Conservation (phyloP, 345 rosid species). For the Cardamine chenopodiifolia region DNA sequence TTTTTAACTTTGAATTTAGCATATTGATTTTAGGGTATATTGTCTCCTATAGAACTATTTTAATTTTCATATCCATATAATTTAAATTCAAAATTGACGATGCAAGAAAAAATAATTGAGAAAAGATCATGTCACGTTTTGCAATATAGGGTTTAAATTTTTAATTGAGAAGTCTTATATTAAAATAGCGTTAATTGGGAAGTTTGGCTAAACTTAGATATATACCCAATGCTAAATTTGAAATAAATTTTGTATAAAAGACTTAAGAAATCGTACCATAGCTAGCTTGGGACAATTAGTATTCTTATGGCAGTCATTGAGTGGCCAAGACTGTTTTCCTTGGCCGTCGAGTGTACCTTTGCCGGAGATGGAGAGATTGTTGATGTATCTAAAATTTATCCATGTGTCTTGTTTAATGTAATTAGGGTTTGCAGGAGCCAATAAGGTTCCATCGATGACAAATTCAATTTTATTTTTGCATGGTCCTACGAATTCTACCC, state of each 20-base stretch:
- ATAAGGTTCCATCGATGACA: not conserved
- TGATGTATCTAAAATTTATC: not conserved
- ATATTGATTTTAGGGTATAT: too few relatives aligned
- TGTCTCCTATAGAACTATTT: too few relatives aligned
- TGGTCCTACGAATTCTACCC: not conserved
- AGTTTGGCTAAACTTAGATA: too few relatives aligned
- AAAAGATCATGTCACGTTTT: not conserved
- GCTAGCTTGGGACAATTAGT: not conserved
- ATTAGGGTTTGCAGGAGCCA: not conserved
- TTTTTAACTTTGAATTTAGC: too few relatives aligned
- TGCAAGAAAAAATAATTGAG: not conserved
- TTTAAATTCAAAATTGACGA: too few relatives aligned
- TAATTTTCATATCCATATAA: too few relatives aligned
- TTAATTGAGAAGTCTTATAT: too few relatives aligned
- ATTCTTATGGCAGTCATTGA: not conserved
- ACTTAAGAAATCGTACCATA: not conserved
- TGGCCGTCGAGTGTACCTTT: slow-evolving; percentile 4
- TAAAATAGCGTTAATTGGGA: too few relatives aligned
- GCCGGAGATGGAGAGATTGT: not conserved
- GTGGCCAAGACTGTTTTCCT: slow-evolving; percentile 9
- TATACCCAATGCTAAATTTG: too few relatives aligned
- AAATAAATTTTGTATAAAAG: too few relatives aligned
- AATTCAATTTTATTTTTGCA: not conserved
- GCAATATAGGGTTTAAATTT: too few relatives aligned
- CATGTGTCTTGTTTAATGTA: not conserved